Base-by-base conservation (phyloP, 352 stramenopile species). In the Phytophthora melonis region DNA sequence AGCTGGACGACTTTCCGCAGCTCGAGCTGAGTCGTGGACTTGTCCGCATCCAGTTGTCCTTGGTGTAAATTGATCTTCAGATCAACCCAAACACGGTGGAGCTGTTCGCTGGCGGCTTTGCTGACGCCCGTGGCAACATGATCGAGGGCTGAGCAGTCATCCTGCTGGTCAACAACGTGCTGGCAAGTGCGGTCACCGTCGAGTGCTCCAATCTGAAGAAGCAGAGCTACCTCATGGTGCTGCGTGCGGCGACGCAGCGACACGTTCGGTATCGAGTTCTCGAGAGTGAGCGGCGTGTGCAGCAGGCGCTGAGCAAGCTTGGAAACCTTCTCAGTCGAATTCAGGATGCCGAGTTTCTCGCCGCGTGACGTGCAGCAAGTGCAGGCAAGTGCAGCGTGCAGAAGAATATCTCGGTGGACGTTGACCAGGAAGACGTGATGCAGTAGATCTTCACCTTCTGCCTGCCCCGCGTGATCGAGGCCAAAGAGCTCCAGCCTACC, bases 181-280 rank as follows among this genome's bases (percentile, higher is more conserved):
- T 72, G 23, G 56, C 58, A 0, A 77, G 73, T 18, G 34, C 56
- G 1, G 67, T 63, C 11, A 53, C 77, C 21, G 76, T 84, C 11
- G 78, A 89, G 32, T 89, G 78, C 63, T 75, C 78, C 3, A 75
- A 89, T 58, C 75, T 85, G 18, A 91, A 91, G 73, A 91, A 91
- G 54, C 69, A 90, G n/a, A 77, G 64, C 32, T 88, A 77, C 74
- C 58, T 91, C 47, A 86, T 88, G 75, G 27, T 65, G 16, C 50
- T n/a, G n/a, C n/a, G n/a, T 53, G 11, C 63, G 68, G 39, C 67
- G 63, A 16, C 56, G 68, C 32, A 73, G 53, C 45, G 54, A 82
- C 45, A 36, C 69, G 39, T 53, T 27, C 27, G 50, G 61, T 3
- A 69, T 80, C 13, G 21, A 25, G 4, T 53, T 34, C 11, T 18